Evolutionary conservation across 2,329 filamentous ascomycete species (phyloP), one percentile per base, ranked within the genome.

Genomic region (Fusarium continuum): DNA sequence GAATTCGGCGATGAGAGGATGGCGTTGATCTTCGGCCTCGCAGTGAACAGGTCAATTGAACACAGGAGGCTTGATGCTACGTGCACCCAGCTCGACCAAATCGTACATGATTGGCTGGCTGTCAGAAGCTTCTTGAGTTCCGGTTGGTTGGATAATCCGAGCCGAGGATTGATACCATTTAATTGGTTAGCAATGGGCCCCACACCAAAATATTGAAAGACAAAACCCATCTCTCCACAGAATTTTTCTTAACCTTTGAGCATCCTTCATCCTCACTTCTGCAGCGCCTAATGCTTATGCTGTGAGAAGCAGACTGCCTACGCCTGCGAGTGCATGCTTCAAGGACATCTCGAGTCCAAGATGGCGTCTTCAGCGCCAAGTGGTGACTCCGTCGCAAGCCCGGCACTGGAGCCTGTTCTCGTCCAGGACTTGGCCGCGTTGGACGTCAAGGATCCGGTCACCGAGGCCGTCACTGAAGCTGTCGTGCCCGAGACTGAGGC

Each of bases 341-440:
- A 43, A 53, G 58, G 60, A 41, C 40, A 49, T 41, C 16, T 17
- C 31, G 20, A 58, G 46, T 58, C 51, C 45, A 67, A 57, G 41
- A 71, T 71, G 64, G 62, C 67, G 52, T 71, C 65, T 46, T 52
- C 53, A 63, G 47, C 64, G 59, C 64, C 67, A 53, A 71, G 65
- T 58, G 65, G 54, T 43, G 61, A 67, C 55, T 53, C 66, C 46
- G 53, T 45, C 49, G 59, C 32, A 36, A 64, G 52, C 51, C 56
- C 61, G 47, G 49, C 50, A 47, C 55, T 51, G 36, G 64, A 69
- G 41, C 44, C 61, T 22, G 53, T 60, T 38, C 63, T 68, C 31
- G 41, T 66, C 22, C 56, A 68, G 51, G 66, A 67, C 39, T 50
- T 74, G 59, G 70, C 69, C 29, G 59, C 66, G 34, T 52, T 73